Percentiles rank a stretch among this genome's conserved stretches.
Conservation (phyloP, 148 eudicot genomes). For the Vaccinium myrtillus region DNA sequence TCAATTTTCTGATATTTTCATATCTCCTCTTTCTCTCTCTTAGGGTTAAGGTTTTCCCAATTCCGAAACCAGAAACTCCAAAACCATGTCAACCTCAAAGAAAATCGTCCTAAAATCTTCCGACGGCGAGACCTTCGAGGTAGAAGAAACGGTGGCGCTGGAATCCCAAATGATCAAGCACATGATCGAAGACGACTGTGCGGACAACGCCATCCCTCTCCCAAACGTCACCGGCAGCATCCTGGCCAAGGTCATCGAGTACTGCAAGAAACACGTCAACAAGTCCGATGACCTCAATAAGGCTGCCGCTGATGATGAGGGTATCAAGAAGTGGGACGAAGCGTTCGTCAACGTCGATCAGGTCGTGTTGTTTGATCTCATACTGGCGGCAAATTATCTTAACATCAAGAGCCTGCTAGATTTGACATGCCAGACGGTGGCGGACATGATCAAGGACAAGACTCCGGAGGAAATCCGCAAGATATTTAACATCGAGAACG, state of each 20-base stretch:
- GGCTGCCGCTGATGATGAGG: slow-evolving; percentile 25
- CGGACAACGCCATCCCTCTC: slow-evolving; percentile 18
- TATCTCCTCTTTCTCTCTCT: too few species aligned
- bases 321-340: slow-evolving; percentile 41
- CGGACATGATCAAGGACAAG: slow-evolving; percentile 73
- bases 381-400: slow-evolving; percentile 65
- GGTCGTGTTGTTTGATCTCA: slow-evolving; percentile 50
- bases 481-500: slow-evolving; percentile 59
- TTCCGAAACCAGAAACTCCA: neutral
- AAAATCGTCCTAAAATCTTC: slow-evolving; percentile 18
- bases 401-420: slow-evolving; percentile 59
- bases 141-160: slow-evolving; percentile 22
- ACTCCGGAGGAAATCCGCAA: slow-evolving; percentile 65
- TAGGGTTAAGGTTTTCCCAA: neutral
- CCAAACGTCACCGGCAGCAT: slow-evolving; percentile 17
- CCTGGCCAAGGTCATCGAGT: slow-evolving; percentile 5
- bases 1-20: too few species aligned
- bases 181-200: slow-evolving; percentile 28
- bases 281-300: slow-evolving; percentile 23
- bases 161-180: slow-evolving; percentile 30
- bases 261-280: slow-evolving; percentile 29
- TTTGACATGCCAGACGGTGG: slow-evolving; percentile 64
- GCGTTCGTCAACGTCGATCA: slow-evolving; percentile 55
- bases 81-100: neutral
- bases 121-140: slow-evolving; percentile 36